Base-by-base conservation (phyloP, 805 yeast genomes). In the Lipomyces yamadae region DNA sequence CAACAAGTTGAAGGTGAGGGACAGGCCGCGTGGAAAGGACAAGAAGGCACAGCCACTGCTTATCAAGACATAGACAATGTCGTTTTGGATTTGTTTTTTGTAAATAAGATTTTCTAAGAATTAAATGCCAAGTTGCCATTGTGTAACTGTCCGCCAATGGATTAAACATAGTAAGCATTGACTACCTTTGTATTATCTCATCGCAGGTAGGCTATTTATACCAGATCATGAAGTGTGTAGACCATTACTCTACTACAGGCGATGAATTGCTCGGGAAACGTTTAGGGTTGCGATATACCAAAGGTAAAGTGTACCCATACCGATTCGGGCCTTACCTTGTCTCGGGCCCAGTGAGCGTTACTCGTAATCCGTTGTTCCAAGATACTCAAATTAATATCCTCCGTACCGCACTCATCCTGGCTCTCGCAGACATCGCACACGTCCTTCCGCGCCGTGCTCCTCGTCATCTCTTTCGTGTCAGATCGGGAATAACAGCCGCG, bases 1-100 rank as follows among this genome's bases (percentile, higher is more conserved):
- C 70, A 95, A 95, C 78, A 88, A 85, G 80, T 83, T 85, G 85
- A 90, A 91, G 83, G 91, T 92, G 62, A 88, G 89, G 77, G 98
- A 94, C 79, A 89, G 98, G 82, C 96, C 96, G 73, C 85, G 96
- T 80, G 91, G 91, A 58, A 86, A 84, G 75, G 82, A 70, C 60
- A 72, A 72, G 64, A 59, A 45, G 24, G 32, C 55, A 30, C 67
- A 60, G 58, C 64, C 64, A 48, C 24, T 64, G 62, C 57, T 64
- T 13, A 56, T 34, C 34, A 60, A 64, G 62, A 52, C 34, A 29
- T 52, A 52, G 34, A 18, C 48, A 4, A 7, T 15, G 24, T 42
- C 24, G 7, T 15, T 42, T 5, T 15, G 15, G 48, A 15, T 24
- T 15, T n/a, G 7, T 24, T 24, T 24, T 15, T 42, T 42, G 48